A percentile compares a stretch with the other conserved stretches of the same genome.
These are phyloP conservation scores for Suaeda aralocaspica DNA, from an alignment of 148 eudicot species.

Conservation along the genomic window DNA sequence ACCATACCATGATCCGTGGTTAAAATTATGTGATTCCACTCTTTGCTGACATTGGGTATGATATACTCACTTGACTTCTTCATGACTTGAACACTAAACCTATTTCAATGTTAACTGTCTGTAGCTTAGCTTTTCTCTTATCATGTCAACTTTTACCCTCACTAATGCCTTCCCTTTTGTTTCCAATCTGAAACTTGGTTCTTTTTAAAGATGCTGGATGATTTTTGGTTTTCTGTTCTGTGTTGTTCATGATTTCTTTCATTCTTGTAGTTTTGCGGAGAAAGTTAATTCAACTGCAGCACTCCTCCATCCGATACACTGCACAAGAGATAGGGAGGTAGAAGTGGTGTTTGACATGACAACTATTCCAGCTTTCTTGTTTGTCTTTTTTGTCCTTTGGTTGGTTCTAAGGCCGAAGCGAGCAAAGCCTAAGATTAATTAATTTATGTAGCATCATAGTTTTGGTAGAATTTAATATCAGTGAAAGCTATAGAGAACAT, in stretches of 20 bases:
- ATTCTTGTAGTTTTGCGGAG: conserved; percentile 54
- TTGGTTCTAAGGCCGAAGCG: conserved; percentile 72
- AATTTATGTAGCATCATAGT: conserved; percentile 7
- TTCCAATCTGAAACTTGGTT: too few species aligned
- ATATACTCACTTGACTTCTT: too few species aligned
- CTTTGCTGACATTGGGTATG: too few species aligned
- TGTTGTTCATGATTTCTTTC: conserved; percentile 9
- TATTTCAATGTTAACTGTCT: too few species aligned
- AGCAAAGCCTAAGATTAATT: conserved; percentile 92
- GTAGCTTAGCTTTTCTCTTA: too few species aligned
- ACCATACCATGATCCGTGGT: too few species aligned
- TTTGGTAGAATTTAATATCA: not conserved
- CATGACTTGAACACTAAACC: too few species aligned
- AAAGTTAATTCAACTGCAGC: conserved; percentile 61
- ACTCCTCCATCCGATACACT: conserved; percentile 74
- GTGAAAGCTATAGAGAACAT: conserved; percentile 6
- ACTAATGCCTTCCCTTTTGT: too few species aligned
- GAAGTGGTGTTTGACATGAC: conserved; percentile 73
- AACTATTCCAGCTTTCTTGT: conserved; percentile 80
- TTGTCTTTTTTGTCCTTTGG: conserved; percentile 65
- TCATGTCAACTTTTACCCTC: too few species aligned
- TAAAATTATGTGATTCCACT: too few species aligned
- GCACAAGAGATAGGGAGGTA: conserved; percentile 76
- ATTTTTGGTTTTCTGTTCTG: not conserved
- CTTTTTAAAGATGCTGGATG: not conserved